Base-by-base conservation (phyloP, 1,139 yeast species). In the Pneumocystis canis region DNA sequence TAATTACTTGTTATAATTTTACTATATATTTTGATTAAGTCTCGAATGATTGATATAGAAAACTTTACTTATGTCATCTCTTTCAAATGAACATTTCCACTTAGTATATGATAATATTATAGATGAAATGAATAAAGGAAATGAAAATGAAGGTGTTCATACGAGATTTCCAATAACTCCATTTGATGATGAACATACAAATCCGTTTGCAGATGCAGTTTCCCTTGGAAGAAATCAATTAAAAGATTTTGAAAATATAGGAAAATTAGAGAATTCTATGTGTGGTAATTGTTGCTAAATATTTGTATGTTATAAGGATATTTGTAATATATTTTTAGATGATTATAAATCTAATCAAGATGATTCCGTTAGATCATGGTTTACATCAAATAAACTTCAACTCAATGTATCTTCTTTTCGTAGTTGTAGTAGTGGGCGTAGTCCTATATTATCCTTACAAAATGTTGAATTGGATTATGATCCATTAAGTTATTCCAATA, bases 401-500 rank as follows among this genome's bases (percentile, higher is more conserved):
- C 54, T 47, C 25, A 47, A 47, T 25, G 54, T 47, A 11, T 25
- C 54, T n/a, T 47, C 54, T 25, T 47, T 47, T 47, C 54, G 54
- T 47, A 47, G 54, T 47, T 47, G 25, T 47, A 47, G 20, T 25
- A 47, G 31, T 14, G 28, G 54, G 5, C 28, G 54, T 20, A 47
- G 54, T 47, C 54, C 54, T 25, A 47, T 9, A 47, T 63, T 63
- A n/a, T 58, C 59, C 25, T 59, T 63, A 9, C 61, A 58, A n/a
- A 59, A 40, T n/a, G 53, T 60, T 7, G 61, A 41, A 39, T 57
- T 63, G 14, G 63, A 62, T 20, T 35, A 57, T 31, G 64, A 60
- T 35, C 64, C 64, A 20, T 30, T 63, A 31, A 61, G 64, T 6
- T 58, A 62, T 4, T 35, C 60, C 14, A 56, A 56, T 14, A n/a